These are phyloP conservation scores for Paecilomyces variotii DNA, from an alignment of 2,329 filamentous ascomycete species.

Conservation along the genomic window DNA sequence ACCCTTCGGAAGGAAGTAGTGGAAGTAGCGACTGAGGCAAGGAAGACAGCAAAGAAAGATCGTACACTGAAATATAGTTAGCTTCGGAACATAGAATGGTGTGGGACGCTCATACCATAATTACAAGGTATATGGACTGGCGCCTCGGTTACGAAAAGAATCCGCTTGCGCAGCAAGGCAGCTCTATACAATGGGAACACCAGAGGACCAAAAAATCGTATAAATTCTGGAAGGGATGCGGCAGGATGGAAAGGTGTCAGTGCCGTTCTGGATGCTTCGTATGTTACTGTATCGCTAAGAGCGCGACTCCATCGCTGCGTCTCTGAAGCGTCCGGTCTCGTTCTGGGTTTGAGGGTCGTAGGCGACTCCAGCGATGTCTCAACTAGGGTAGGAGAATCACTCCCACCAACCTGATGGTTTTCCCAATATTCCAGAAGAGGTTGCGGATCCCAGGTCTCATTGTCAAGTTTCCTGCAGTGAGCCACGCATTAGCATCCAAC, in stretches of 20 bases:
- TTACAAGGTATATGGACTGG: constrained; percentile 82
- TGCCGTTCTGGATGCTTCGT: constrained; percentile 43
- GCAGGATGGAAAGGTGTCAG: constrained; percentile 78
- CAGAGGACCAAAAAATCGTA: constrained; percentile 81
- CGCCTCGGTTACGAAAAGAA: constrained; percentile 76
- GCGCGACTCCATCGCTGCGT: constrained; percentile 25
- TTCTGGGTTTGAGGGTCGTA: constrained; percentile 42
- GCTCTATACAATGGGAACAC: constrained; percentile 87
- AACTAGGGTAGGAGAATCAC: constrained; percentile 28
- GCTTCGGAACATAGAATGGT: constrained; percentile 9
- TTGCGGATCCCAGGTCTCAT: constrained; percentile 54
- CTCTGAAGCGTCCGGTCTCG: constrained; percentile 39
- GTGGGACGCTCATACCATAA: constrained; percentile 56
- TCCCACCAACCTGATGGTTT: constrained; percentile 28
- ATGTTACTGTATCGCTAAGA: constrained; percentile 35
- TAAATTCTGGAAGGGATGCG: constrained; percentile 66
- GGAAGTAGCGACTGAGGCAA: constrained; percentile 68
- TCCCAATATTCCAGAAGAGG: constrained; percentile 77
- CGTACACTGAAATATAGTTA: constrained; percentile 59
- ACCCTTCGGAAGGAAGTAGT: constrained; percentile 55
- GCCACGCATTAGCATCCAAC: constrained; percentile 8
- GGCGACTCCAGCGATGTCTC: constrained; percentile 48
- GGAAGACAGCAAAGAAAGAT: constrained; percentile 85
- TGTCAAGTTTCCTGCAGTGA: constrained; percentile 46
- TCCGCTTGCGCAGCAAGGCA: constrained; percentile 75